A percentile compares a stretch with the other conserved stretches of the same genome.
Evolutionary conservation across 2,329 filamentous ascomycete species (phyloP).

Genomic region (Diaporthe humulicola): DNA sequence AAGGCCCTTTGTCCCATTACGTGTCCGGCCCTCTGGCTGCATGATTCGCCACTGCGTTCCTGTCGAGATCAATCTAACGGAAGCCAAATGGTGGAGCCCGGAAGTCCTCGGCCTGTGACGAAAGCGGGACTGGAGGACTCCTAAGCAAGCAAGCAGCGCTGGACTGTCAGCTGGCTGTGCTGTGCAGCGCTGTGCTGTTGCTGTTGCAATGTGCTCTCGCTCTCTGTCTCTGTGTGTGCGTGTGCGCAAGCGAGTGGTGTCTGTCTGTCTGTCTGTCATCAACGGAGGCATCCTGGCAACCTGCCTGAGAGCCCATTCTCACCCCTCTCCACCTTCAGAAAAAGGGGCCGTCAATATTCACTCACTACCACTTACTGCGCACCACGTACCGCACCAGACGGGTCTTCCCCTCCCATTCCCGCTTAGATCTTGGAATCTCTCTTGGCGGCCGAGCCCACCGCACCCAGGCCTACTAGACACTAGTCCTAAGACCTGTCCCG

Average conservation of each 20-base stretch:
- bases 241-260: neutral
- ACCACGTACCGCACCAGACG: constrained; percentile 4
- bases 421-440: constrained; percentile 16
- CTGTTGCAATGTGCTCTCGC: too few relatives aligned
- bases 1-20: constrained; percentile 25
- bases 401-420: constrained; percentile 19
- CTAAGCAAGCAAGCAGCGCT: neutral
- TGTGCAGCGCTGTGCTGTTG: neutral
- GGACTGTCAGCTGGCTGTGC: constrained; percentile 6
- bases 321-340: constrained; percentile 20
- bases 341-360: constrained; percentile 32
- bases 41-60: constrained; percentile 25
- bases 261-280: neutral
- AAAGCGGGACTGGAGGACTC: constrained; percentile 25
- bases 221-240: neutral
- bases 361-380: constrained; percentile 4
- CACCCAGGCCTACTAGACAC: constrained; percentile 10
- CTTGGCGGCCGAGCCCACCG: constrained; percentile 30
- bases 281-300: constrained; percentile 14
- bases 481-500: constrained; percentile 3
- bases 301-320: neutral
- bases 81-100: constrained; percentile 28
- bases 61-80: constrained; percentile 18
- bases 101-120: constrained; percentile 17
- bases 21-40: constrained; percentile 14